phyloP scores from a whole-genome alignment of 805 yeast genomes.

The Candida ulmi region DNA sequence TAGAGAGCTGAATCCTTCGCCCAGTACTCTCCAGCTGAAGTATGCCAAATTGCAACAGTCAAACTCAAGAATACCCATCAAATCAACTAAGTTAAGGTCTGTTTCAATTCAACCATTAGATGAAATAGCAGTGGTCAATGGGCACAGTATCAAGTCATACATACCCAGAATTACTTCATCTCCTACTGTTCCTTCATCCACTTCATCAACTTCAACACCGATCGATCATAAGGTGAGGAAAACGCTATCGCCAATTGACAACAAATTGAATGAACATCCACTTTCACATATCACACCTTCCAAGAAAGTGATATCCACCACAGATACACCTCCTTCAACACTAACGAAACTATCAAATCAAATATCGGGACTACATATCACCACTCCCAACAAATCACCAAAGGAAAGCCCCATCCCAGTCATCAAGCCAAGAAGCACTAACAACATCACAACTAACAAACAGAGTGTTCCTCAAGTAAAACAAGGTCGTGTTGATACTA shows the following conservation, averaged over 20 bases:
- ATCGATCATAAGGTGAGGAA: background rate
- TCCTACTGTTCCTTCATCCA: conserved; percentile 4
- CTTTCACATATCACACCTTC: background rate
- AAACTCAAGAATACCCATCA: conserved; percentile 15
- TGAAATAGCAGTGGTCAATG: conserved; percentile 7
- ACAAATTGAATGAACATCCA: background rate
- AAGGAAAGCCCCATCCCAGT: background rate
- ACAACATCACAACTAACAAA: background rate
- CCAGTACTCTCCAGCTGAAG: conserved; percentile 8
- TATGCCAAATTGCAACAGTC: conserved; percentile 6
- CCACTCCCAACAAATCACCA: conserved; percentile 4
- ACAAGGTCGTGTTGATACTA: background rate
- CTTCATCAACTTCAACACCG: too few relatives aligned
- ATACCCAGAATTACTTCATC: conserved; percentile 21
- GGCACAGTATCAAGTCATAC: conserved; percentile 9
- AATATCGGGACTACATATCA: conserved; percentile 9
- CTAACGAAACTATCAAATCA: conserved; percentile 12
- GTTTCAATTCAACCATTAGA: conserved; percentile 15
- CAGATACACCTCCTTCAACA: conserved; percentile 11
- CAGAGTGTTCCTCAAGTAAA: too few relatives aligned
- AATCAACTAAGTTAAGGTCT: conserved; percentile 2
- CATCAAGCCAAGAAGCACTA: background rate
- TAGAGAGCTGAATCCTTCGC: background rate
- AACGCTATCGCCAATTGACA: conserved; percentile 7
- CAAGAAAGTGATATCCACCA: background rate